These are phyloP conservation scores for Phlebopus sp. DNA, from an alignment of 1,284 basidiomycete species.

Conservation along the genomic window DNA sequence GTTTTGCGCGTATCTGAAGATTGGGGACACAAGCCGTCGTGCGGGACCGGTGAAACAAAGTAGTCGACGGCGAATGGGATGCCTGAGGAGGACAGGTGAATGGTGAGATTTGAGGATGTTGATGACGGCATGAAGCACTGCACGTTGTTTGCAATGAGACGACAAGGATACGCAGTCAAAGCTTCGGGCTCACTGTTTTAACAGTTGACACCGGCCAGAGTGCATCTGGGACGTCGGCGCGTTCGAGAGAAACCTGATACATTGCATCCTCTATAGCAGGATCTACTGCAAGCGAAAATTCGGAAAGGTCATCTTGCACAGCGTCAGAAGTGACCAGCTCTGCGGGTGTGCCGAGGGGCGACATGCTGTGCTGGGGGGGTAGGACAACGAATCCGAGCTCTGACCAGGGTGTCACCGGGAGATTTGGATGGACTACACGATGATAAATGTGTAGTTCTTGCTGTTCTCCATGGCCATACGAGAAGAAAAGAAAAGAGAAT, in stretches of 20 bases:
- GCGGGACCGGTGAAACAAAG: conserved; percentile 62
- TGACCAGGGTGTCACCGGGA: conserved; percentile 32
- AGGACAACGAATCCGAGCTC: conserved; percentile 34
- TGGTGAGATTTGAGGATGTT: conserved; percentile 51
- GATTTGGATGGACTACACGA: conserved; percentile 39
- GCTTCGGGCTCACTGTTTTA: conserved; percentile 55
- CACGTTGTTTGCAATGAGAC: conserved; percentile 7
- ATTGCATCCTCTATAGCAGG: conserved; percentile 42
- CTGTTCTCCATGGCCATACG: conserved; percentile 10
- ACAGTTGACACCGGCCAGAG: conserved; percentile 69
- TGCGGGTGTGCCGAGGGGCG: conserved; percentile 24
- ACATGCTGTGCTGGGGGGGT: conserved; percentile 25
- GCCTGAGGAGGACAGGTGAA: conserved; percentile 51
- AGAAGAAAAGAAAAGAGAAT: conserved; percentile 18
- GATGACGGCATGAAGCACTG: conserved; percentile 61
- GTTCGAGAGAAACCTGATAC: conserved; percentile 75
- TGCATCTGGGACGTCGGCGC: conserved; percentile 42
- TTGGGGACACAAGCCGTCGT: conserved; percentile 60
- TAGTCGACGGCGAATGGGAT: conserved; percentile 65
- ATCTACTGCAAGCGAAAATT: conserved; percentile 40
- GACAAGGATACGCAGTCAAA: conserved; percentile 11
- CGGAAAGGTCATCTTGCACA: conserved; percentile 41
- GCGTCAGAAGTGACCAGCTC: conserved; percentile 37
- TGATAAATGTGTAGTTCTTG: conserved; percentile 34
- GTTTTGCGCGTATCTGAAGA: conserved; percentile 16